These are phyloP conservation scores for Populus davidiana DNA, from an alignment of 345 rosid genomes.

Conservation along the genomic window DNA sequence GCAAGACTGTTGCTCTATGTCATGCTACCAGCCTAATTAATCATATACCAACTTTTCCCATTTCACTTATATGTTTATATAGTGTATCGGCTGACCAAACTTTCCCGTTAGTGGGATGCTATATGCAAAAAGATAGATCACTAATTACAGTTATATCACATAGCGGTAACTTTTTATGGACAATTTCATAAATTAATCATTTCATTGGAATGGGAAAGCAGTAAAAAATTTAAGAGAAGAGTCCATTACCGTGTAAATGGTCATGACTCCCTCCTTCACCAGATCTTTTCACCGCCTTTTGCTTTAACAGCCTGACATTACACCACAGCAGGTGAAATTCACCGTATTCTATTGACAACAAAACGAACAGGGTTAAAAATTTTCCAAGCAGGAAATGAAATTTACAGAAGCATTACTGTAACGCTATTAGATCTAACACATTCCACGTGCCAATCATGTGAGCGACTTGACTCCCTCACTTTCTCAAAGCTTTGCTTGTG, in stretches of 20 bases:
- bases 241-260: constrained; percentile 66
- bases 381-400: neutral
- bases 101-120: constrained; percentile 6
- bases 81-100: constrained; percentile 6
- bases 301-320: constrained; percentile 56
- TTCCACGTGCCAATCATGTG: neutral
- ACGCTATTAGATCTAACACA: neutral
- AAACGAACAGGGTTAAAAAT: neutral
- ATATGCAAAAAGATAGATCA: constrained; percentile 22
- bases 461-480: constrained; percentile 28
- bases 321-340: too few relatives aligned
- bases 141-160: neutral
- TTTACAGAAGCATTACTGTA: neutral
- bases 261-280: constrained; percentile 77
- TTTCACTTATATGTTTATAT: neutral
- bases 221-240: neutral
- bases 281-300: constrained; percentile 62
- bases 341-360: neutral
- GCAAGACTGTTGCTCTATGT: neutral
- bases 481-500: constrained; percentile 96
- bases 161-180: neutral
- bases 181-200: neutral
- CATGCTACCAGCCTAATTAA: neutral
- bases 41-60: neutral
- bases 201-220: neutral